Percentiles rank a stretch among this genome's conserved stretches.
Evolutionary conservation across 164 flowering plant genomes (phyloP).

Genomic region (Vitis labrusca): DNA sequence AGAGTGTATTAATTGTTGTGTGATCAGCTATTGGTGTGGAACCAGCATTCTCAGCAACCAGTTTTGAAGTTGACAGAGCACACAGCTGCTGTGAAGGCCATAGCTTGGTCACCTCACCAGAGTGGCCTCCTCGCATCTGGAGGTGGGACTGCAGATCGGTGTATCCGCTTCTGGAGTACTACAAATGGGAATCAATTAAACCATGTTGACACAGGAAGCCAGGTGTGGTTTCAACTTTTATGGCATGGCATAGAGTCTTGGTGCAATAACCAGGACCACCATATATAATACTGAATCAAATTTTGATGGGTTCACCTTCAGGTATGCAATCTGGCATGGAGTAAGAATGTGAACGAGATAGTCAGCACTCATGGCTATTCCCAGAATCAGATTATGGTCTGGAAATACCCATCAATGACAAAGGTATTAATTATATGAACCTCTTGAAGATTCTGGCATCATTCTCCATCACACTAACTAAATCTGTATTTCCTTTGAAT

Average conservation of each 20-base stretch:
- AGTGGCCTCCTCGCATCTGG: constrained; percentile 96
- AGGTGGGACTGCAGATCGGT: constrained; percentile 97
- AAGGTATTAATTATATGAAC: constrained; percentile 48
- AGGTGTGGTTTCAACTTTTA: constrained; percentile 37
- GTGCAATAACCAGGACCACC: too few relatives aligned
- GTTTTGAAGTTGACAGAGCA: constrained; percentile 75
- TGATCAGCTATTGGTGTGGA: constrained; percentile 89
- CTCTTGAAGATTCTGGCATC: background rate
- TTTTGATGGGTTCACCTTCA: constrained; percentile 15
- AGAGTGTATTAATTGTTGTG: background rate
- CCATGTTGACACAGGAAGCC: constrained; percentile 90
- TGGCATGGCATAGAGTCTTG: too few relatives aligned
- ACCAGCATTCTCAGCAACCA: constrained; percentile 90
- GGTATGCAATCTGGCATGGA: constrained; percentile 98
- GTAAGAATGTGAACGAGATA: constrained; percentile 93
- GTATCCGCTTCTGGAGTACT: constrained; percentile 98
- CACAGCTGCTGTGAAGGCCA: constrained; percentile 98
- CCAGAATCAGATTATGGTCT: constrained; percentile 97
- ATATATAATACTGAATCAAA: background rate
- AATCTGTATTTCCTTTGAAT: background rate
- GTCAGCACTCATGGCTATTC: constrained; percentile 99
- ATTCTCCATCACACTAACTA: background rate
- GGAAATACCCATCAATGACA: constrained; percentile 93
- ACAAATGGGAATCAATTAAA: constrained; percentile 79
- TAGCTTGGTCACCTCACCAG: constrained; percentile 99